phyloP scores from a whole-genome alignment of 2,329 filamentous ascomycete genomes.

The Colletotrichum orbiculare region DNA sequence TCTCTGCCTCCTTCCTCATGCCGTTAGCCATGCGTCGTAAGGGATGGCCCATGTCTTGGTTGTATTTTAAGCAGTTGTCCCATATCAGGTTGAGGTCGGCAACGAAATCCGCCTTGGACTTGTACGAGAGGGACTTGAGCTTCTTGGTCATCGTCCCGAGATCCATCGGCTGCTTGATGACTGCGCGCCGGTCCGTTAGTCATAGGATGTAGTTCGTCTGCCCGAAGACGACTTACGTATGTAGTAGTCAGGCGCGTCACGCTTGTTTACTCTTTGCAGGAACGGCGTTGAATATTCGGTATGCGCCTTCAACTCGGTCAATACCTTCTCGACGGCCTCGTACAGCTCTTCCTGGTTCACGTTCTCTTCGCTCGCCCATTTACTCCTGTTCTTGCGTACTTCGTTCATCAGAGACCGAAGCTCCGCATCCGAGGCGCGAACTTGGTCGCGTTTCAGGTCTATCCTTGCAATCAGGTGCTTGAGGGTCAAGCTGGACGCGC shows the following conservation, averaged over 20 bases:
- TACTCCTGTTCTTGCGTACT: constrained; percentile 96
- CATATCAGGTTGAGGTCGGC: constrained; percentile 94
- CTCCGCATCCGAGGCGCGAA: constrained; percentile 92
- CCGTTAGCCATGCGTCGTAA: constrained; percentile 92
- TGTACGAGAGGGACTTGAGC: constrained; percentile 82
- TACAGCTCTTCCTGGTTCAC: constrained; percentile 98
- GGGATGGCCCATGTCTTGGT: constrained; percentile 87
- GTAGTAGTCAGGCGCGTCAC: constrained; percentile 96
- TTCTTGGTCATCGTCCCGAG: constrained; percentile 99
- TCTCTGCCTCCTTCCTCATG: constrained; percentile 98
- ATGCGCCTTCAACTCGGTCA: constrained; percentile 96
- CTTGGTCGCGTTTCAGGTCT: constrained; percentile 89
- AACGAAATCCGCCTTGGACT: constrained; percentile 94
- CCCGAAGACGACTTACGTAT: constrained; percentile 69
- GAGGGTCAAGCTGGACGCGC: constrained; percentile 92
- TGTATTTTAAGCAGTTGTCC: constrained; percentile 97
- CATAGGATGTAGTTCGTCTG: constrained; percentile 14
- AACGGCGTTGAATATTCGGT: constrained; percentile 98
- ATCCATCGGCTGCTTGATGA: constrained; percentile 98
- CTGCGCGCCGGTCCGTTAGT: constrained; percentile 56
- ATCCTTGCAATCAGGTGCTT: constrained; percentile 98
- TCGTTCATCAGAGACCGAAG: constrained; percentile 94
- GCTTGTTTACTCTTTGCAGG: constrained; percentile 92
- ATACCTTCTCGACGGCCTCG: constrained; percentile 94
- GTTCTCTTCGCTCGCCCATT: constrained; percentile 98